Evolutionary conservation across 257 asterid species (phyloP).

Genomic region (Cynanchum wilfordii): DNA sequence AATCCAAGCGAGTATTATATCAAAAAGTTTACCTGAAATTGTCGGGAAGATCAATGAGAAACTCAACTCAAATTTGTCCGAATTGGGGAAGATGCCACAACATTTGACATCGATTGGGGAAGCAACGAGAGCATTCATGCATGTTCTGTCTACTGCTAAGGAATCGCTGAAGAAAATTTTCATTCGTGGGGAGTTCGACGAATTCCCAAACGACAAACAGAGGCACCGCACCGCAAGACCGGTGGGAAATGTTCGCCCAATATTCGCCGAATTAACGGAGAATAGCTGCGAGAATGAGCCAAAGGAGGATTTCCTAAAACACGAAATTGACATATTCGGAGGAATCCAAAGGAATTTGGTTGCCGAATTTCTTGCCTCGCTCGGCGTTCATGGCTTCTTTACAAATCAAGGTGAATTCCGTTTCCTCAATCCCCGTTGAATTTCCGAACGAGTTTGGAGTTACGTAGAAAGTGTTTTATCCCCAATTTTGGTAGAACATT

Average conservation of each 20-base stretch:
- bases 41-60: constrained; percentile 4
- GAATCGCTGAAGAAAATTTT: no score
- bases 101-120: not conserved
- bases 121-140: no score
- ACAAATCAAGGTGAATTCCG: not conserved
- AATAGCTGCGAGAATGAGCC: not conserved
- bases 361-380: constrained; percentile 17
- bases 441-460: not conserved
- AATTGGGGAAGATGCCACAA: constrained; percentile 8
- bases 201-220: no score
- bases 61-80: not conserved
- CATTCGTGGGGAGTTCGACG: no score
- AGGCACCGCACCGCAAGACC: constrained; percentile 2
- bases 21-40: constrained; percentile 10
- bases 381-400: not conserved
- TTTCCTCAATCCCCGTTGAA: not conserved
- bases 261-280: not conserved
- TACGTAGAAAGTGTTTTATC: not conserved
- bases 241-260: not conserved
- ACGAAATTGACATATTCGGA: constrained; percentile 14
- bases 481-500: constrained; percentile 1
- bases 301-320: not conserved
- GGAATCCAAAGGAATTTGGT: no score
- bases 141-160: no score
- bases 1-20: constrained; percentile 10